Evolutionary conservation across 2,329 filamentous ascomycete species (phyloP).

Genomic region (Apiospora marii): DNA sequence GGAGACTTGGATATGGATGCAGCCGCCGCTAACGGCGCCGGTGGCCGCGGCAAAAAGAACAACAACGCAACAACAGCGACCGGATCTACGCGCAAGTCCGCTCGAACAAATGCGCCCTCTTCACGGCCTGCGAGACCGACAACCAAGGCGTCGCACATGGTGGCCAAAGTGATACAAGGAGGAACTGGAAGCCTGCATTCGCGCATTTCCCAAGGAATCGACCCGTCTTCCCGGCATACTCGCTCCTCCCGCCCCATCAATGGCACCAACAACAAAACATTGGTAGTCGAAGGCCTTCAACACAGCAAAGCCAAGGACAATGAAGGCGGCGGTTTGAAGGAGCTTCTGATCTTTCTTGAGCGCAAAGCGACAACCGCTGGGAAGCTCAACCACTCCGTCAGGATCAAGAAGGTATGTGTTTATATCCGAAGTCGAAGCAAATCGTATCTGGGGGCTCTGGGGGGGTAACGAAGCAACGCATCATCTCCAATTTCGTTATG

Average conservation of each 20-base stretch:
- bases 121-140: constrained; percentile 37
- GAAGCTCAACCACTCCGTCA: constrained; percentile 60
- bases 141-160: constrained; percentile 50
- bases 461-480: constrained; percentile 48
- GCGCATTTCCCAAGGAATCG: constrained; percentile 45
- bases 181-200: constrained; percentile 44
- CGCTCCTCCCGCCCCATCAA: constrained; percentile 33
- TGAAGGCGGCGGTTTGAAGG: constrained; percentile 70
- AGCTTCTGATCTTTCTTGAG: constrained; percentile 73
- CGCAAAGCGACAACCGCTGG: constrained; percentile 69
- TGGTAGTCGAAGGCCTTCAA: constrained; percentile 69
- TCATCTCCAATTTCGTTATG: constrained; percentile 49
- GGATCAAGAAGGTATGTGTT: constrained; percentile 80
- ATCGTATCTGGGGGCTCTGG: constrained; percentile 49
- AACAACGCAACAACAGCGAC: constrained; percentile 32
- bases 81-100: constrained; percentile 30
- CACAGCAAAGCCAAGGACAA: constrained; percentile 74
- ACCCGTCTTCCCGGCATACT: constrained; percentile 35
- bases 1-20: constrained; percentile 68
- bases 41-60: constrained; percentile 36
- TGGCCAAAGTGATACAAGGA: constrained; percentile 52
- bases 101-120: constrained; percentile 31
- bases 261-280: constrained; percentile 42
- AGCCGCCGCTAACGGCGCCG: constrained; percentile 44
- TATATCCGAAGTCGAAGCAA: constrained; percentile 48